Conservation (phyloP, 768 basidiomycete species). For the Podaxis mareebaensis region DNA sequence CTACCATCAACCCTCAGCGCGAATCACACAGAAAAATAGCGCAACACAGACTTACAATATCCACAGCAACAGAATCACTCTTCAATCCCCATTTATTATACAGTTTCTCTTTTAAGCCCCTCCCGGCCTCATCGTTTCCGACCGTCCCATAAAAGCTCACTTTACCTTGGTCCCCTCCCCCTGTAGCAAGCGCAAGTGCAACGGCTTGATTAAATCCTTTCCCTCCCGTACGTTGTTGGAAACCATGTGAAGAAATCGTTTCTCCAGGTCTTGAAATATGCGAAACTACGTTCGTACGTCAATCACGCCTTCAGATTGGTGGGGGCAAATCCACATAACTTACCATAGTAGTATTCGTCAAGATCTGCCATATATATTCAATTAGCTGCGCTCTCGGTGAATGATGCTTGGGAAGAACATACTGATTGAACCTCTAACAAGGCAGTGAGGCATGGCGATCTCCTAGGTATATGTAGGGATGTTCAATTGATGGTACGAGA, state of each 20-base stretch:
- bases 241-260: constrained; percentile 53
- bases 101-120: constrained; percentile 43
- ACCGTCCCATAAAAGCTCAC: constrained; percentile 53
- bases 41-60: constrained; percentile 24
- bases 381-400: neutral
- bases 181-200: constrained; percentile 55
- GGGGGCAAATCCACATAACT: constrained; percentile 6
- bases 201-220: constrained; percentile 69
- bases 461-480: too few relatives aligned
- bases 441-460: constrained; percentile 25
- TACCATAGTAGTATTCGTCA: constrained; percentile 61
- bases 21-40: constrained; percentile 38
- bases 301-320: neutral
- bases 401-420: constrained; percentile 18
- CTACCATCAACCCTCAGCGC: constrained; percentile 26
- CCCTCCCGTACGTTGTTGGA: constrained; percentile 54
- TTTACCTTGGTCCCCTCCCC: constrained; percentile 16
- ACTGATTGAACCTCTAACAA: constrained; percentile 55
- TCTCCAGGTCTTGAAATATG: constrained; percentile 57
- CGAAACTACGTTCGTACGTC: constrained; percentile 36
- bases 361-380: constrained; percentile 31
- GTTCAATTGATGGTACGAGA: too few relatives aligned
- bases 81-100: constrained; percentile 41
- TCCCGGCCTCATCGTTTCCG: constrained; percentile 46
- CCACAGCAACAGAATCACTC: constrained; percentile 4